Evolutionary conservation across 306 rosid genomes (phyloP).

Genomic region (Ziziphus jujuba): DNA sequence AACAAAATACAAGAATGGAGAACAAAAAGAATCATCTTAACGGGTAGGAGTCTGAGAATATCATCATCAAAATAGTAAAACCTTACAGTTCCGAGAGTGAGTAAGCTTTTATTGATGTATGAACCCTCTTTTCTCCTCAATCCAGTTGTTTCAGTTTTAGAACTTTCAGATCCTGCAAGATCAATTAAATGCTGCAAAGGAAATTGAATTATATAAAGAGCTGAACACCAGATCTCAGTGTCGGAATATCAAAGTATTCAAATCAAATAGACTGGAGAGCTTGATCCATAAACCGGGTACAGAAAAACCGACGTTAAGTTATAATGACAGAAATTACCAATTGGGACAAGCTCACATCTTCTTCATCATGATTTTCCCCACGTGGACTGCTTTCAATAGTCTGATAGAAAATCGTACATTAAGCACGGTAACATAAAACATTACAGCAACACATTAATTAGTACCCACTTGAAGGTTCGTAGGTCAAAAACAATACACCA

Average conservation of each 20-base stretch:
- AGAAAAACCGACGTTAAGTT: conserved; percentile 18
- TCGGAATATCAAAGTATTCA: conserved; percentile 8
- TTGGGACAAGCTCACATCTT: conserved; percentile 79
- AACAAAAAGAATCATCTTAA: neutral
- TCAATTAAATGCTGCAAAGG: conserved; percentile 84
- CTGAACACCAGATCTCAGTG: conserved; percentile 14
- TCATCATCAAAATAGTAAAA: conserved; percentile 16
- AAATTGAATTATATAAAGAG: conserved; percentile 18
- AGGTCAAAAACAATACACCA: neutral
- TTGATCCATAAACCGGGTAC: conserved; percentile 7
- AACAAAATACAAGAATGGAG: neutral
- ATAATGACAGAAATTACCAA: conserved; percentile 46
- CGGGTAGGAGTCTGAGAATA: neutral
- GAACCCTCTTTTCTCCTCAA: conserved; percentile 89
- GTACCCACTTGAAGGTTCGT: neutral
- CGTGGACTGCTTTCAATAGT: conserved; percentile 78
- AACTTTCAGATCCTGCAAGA: conserved; percentile 95
- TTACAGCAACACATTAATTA: neutral
- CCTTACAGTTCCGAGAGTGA: conserved; percentile 88
- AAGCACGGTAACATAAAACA: conserved; percentile 9
- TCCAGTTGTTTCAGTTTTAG: conserved; percentile 87
- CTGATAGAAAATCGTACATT: conserved; percentile 39
- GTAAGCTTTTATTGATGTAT: conserved; percentile 84
- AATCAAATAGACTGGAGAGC: conserved; percentile 14
- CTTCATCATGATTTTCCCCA: conserved; percentile 68